Base-by-base conservation (phyloP, 1,139 yeast species). In the Suzukiozyma palmioleophila region DNA sequence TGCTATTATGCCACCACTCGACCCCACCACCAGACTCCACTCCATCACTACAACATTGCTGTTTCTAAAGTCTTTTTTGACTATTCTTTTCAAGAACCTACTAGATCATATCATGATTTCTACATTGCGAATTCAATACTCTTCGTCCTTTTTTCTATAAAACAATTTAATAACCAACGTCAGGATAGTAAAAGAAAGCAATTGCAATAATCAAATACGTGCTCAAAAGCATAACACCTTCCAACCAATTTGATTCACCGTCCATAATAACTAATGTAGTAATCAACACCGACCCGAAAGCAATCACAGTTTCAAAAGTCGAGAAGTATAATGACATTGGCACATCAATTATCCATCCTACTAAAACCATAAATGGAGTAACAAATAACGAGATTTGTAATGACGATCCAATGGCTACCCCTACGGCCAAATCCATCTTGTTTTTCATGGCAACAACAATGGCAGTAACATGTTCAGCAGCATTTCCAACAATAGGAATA, bases 401-500 rank as follows among this genome's bases (percentile, higher is more conserved):
- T 3, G 97, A 88, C 3, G 95, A 85, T n/a, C 98, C 98, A 47
- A 92, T 82, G 8, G 98, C 97, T 37, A 92, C 97, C 41, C 97
- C 96, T 51, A 94, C 79, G 9, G 98, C 97, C 48, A 92, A 75
- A 60, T 92, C 97, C 97, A 94, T 92, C 65, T 94, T 92, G 64
- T 92, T 88, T 64, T 89, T 89, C 77, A 83, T 79, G 24, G 98
- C 97, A 37, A 92, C 97, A 46, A 88, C 77, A 36, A 92, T 84
- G 2, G 97, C 96, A 13, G 97, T 92, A 37, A 87, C 97, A 60
- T 92, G 98, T 64, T 92, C 98, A 11, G 98, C 97, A 2, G 98
- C 98, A 55, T 92, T 92, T 43, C 98, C 98, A 25, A 92, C 97
- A 47, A 94, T 90, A 36, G 98, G 98, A 46, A 92, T 82, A 37